Base-by-base conservation (phyloP, 345 rosid genomes). In the Erodium maritimum region DNA sequence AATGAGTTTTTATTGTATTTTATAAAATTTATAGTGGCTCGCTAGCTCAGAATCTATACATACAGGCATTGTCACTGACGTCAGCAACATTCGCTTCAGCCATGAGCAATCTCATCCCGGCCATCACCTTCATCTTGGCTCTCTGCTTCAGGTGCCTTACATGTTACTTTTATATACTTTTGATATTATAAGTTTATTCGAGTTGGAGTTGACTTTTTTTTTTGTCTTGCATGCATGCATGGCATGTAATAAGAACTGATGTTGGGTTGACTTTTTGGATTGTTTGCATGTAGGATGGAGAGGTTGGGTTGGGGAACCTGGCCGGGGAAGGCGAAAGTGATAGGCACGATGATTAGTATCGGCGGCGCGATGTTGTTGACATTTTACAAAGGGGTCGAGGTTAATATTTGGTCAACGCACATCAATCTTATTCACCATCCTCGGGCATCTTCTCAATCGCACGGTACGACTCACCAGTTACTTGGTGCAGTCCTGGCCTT, bases 291-390 rank as follows among this genome's bases (percentile, higher is more conserved):
- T 57, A 84, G 87, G 61, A 22, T 79, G 67, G 88, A 85, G 73
- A 85, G 59, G 52, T 33, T 79, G 48, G 65, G 37, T n/a, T 45
- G 79, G 1, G 50, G 65, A 20, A 69, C 69, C 2, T 7, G 3
- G 0, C 71, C 69, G 17, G 88, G 90, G 5, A 72, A 66, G 61
- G 86, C 85, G 3, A 85, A 76, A 34, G 73, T 74, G 10, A 4
- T 58, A 4, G 90, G 87, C 16, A 82, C 85, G 34, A 4, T 77
- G 20, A 0, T 69, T 1, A 80, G 88, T 17, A 66, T 86, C 12
- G 79, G 73, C 7, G 89, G 82, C 7, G 85, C 84, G 9, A 83
- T 80, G 87, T 52, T 85, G 19, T 69, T 83, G 54, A 76, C 82
- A 5, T 70, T 85, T 64, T 85, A 71, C 69, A 79, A 70, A 67